These are phyloP conservation scores for Dictyostelium purpureum DNA, from an alignment of 78 protist species.

Conservation along the genomic window DNA sequence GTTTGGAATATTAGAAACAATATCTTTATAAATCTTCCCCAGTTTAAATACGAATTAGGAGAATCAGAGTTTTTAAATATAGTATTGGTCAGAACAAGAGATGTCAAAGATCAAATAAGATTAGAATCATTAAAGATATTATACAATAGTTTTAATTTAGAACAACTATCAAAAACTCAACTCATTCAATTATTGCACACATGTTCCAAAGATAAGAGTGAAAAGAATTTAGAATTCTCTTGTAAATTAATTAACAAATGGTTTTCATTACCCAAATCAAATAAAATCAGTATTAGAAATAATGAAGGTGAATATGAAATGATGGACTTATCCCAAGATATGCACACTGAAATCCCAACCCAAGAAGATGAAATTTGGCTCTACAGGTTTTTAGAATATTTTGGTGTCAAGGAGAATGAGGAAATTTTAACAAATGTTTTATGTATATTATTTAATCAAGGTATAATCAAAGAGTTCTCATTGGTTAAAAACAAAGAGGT, in stretches of 20 bases:
- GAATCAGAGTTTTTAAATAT: neutral
- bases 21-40: neutral
- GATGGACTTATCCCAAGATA: neutral
- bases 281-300: neutral
- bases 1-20: neutral
- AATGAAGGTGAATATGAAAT: neutral
- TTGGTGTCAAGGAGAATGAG: neutral
- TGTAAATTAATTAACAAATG: neutral
- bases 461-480: neutral
- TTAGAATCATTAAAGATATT: neutral
- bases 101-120: conserved; percentile 27
- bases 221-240: neutral
- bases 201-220: conserved; percentile 1
- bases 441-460: neutral
- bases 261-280: neutral
- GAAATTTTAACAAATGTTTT: neutral
- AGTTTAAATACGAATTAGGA: neutral
- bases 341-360: neutral
- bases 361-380: neutral
- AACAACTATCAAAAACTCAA: neutral
- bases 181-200: neutral
- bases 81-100: neutral
- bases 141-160: neutral
- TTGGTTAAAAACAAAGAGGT: neutral
- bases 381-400: neutral